phyloP scores from a whole-genome alignment of 129 eudicot genomes.

The Logfia minima region DNA sequence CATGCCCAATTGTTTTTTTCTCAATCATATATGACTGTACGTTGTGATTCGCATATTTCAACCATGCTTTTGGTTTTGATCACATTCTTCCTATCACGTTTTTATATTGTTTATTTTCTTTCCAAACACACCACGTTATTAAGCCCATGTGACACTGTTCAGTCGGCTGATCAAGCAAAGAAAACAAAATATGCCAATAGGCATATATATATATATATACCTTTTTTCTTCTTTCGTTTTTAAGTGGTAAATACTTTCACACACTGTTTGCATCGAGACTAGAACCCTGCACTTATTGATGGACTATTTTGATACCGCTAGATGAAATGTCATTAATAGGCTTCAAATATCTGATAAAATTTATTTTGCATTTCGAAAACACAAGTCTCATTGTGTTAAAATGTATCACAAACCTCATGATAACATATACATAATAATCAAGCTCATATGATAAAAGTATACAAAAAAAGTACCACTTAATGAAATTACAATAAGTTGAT shows the following conservation, averaged over 20 bases:
- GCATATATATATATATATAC: too few species aligned
- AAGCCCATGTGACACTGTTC: slow-evolving; percentile 31
- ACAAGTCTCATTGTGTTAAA: slow-evolving; percentile 40
- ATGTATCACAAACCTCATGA: slow-evolving; percentile 35
- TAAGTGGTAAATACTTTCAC: neutral
- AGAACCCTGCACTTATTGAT: neutral
- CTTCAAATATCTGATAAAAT: neutral
- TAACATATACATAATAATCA: slow-evolving; percentile 15
- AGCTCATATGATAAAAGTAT: slow-evolving; percentile 27
- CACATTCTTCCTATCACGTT: slow-evolving; percentile 9
- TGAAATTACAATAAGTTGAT: neutral
- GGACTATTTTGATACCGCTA: too few species aligned
- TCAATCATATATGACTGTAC: slow-evolving; percentile 2
- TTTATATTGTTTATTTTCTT: slow-evolving; percentile 11
- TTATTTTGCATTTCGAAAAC: slow-evolving; percentile 21
- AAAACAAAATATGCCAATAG: neutral
- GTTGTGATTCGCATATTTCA: slow-evolving; percentile 6
- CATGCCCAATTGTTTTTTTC: slow-evolving; percentile 13
- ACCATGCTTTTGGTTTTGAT: slow-evolving; percentile 11
- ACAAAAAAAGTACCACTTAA: slow-evolving; percentile 7
- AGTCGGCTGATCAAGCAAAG: neutral
- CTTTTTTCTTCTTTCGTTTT: too few species aligned
- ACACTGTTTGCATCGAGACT: neutral
- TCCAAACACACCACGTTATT: slow-evolving; percentile 25
- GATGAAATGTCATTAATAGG: neutral